Conservation (phyloP, 2,329 filamentous ascomycete species). For the Phoma sp. region DNA sequence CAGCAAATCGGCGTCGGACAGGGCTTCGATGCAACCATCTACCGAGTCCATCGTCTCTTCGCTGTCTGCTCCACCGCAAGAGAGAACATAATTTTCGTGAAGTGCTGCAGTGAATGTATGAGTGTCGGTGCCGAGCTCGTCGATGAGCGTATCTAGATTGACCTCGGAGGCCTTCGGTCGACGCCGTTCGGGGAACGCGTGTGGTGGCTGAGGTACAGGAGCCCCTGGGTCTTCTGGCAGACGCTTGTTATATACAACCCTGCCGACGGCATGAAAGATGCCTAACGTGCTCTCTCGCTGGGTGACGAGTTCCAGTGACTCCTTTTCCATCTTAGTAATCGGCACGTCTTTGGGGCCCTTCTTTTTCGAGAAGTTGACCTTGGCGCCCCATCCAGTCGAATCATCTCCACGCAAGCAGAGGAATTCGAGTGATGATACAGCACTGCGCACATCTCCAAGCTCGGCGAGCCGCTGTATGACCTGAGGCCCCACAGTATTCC, state of each 20-base stretch:
- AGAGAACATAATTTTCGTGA: slow-evolving; percentile 91
- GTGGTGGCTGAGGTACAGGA: slow-evolving; percentile 52
- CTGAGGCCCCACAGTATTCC: slow-evolving; percentile 75
- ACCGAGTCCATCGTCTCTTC: slow-evolving; percentile 74
- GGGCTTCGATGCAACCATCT: slow-evolving; percentile 81
- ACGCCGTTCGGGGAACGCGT: slow-evolving; percentile 53
- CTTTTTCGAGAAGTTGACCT: slow-evolving; percentile 66
- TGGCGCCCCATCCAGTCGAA: slow-evolving; percentile 83
- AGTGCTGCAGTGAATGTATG: slow-evolving; percentile 88
- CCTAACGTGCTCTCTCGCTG: slow-evolving; percentile 89
- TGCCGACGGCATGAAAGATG: slow-evolving; percentile 95
- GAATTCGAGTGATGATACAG: slow-evolving; percentile 91
- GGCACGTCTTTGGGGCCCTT: slow-evolving; percentile 64
- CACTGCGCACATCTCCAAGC: slow-evolving; percentile 89
- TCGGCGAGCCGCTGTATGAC: slow-evolving; percentile 83
- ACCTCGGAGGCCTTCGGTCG: slow-evolving; percentile 54
- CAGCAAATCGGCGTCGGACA: slow-evolving; percentile 89
- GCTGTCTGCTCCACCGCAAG: slow-evolving; percentile 71
- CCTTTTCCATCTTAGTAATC: slow-evolving; percentile 77
- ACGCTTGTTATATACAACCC: slow-evolving; percentile 95
- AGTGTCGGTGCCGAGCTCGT: slow-evolving; percentile 91
- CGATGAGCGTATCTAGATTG: slow-evolving; percentile 73
- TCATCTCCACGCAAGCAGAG: slow-evolving; percentile 82
- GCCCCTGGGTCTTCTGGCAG: slow-evolving; percentile 52
- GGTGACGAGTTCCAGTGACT: slow-evolving; percentile 80